These are phyloP conservation scores for Mrakia hoshinonis DNA, from an alignment of 768 basidiomycete species.

Conservation along the genomic window DNA sequence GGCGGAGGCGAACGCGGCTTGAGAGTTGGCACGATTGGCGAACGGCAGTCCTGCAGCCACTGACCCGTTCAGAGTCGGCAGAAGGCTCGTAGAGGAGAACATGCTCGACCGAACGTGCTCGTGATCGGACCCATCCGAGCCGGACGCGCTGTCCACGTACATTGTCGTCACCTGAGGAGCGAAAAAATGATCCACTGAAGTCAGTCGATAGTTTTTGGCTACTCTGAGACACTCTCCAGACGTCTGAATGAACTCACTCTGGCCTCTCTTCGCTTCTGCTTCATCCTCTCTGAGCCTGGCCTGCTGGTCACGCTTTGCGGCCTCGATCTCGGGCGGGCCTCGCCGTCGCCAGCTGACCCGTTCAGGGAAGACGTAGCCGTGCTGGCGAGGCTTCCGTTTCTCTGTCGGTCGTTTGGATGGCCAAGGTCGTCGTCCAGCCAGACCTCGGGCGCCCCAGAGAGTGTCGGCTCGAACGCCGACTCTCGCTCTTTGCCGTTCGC, in stretches of 20 bases:
- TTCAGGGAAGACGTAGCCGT: background rate
- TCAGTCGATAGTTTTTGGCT: background rate
- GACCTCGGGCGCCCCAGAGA: background rate
- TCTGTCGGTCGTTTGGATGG: background rate
- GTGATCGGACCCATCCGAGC: background rate
- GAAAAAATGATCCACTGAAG: background rate
- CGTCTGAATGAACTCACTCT: background rate
- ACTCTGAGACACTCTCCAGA: too few species aligned
- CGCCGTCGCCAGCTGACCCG: background rate
- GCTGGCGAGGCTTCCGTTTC: background rate
- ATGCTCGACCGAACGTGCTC: background rate
- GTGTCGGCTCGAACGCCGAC: background rate
- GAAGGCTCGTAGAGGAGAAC: background rate
- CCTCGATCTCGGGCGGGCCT: background rate
- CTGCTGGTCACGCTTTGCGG: background rate
- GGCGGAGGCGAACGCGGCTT: background rate
- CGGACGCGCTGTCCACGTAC: background rate
- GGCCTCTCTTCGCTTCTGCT: slow-evolving; percentile 20
- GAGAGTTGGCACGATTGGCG: background rate
- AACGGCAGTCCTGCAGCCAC: background rate
- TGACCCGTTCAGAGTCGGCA: background rate
- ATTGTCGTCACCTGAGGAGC: background rate
- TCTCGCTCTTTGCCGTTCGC: background rate
- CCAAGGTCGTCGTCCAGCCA: slow-evolving; percentile 21
- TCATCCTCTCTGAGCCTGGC: background rate